Conservation (phyloP, 2,329 filamentous ascomycete genomes). For the Parastagonospora nodorum region DNA sequence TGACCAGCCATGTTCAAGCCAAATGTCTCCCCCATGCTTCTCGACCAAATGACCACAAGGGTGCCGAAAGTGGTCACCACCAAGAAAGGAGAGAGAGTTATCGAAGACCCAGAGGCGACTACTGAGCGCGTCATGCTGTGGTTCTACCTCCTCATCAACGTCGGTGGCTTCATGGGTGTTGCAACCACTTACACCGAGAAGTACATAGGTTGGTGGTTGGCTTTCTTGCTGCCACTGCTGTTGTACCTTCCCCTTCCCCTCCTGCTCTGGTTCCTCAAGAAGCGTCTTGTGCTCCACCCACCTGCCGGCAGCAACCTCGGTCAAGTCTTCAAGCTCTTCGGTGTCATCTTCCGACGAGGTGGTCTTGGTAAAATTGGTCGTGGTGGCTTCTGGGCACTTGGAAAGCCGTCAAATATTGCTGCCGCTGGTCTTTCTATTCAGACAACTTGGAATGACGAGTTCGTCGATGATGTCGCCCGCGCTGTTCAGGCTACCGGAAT, state of each 20-base stretch:
- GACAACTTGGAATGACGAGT: conserved; percentile 1
- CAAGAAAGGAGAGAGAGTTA: conserved; percentile 1
- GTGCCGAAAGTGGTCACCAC: conserved; percentile 1
- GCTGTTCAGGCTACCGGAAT: conserved; percentile 3
- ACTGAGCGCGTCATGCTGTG: conserved; percentile 4
- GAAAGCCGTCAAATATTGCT: conserved; percentile 1
- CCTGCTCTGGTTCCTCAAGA: conserved; percentile 4
- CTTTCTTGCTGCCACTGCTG: neutral
- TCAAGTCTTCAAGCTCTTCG: neutral
- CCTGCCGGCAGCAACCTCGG: conserved; percentile 2
- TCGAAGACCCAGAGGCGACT: conserved; percentile 4
- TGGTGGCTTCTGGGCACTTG: conserved; percentile 2
- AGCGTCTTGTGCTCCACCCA: conserved; percentile 2
- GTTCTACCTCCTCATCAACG: conserved; percentile 4
- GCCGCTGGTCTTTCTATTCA: neutral
- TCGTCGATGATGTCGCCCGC: conserved; percentile 1
- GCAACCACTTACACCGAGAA: conserved; percentile 3
- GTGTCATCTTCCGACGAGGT: neutral
- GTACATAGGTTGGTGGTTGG: conserved; percentile 4
- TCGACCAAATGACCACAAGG: conserved; percentile 3
- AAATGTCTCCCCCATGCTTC: conserved; percentile 2
- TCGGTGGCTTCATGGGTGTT: conserved; percentile 5
- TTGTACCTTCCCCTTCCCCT: conserved; percentile 2
- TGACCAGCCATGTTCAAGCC: conserved; percentile 3
- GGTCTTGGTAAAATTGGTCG: conserved; percentile 1